phyloP scores from a whole-genome alignment of 306 rosid genomes.

The Glycyrrhiza uralensis region DNA sequence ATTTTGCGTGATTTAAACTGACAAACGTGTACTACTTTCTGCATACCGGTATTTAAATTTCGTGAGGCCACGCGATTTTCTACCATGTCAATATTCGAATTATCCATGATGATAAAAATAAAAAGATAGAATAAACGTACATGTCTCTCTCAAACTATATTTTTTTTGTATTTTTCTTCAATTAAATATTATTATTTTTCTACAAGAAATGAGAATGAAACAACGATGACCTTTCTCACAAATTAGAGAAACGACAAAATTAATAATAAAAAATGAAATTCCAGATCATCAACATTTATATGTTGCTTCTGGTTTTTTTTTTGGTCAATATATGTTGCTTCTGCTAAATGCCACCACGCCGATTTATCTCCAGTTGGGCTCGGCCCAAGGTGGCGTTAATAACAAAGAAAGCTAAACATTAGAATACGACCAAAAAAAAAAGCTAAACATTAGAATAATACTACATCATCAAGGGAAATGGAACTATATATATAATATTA shows the following conservation, averaged over 20 bases:
- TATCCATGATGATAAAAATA: neutral
- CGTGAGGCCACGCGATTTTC: neutral
- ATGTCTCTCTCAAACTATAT: constrained; percentile 1
- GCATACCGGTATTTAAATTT: neutral
- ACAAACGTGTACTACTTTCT: neutral
- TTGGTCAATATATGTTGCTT: neutral
- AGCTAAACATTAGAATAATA: too few relatives aligned
- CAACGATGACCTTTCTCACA: constrained; percentile 16
- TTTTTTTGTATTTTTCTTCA: neutral
- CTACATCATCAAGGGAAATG: too few relatives aligned
- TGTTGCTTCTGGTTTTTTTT: neutral
- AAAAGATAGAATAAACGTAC: neutral
- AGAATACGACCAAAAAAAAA: neutral
- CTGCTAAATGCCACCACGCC: constrained; percentile 15
- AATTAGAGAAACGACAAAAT: neutral
- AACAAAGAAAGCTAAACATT: neutral
- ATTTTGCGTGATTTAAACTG: neutral
- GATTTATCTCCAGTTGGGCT: neutral
- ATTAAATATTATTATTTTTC: neutral
- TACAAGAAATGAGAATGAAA: neutral
- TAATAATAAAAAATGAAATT: neutral
- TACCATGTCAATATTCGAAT: neutral
- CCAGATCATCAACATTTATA: neutral
- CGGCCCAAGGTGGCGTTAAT: neutral
- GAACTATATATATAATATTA: too few relatives aligned